A percentile compares a stretch with the other conserved stretches of the same genome.
These are phyloP conservation scores for Lichina pygmaea DNA, from an alignment of 495 filamentous ascomycete genomes.

Conservation along the genomic window DNA sequence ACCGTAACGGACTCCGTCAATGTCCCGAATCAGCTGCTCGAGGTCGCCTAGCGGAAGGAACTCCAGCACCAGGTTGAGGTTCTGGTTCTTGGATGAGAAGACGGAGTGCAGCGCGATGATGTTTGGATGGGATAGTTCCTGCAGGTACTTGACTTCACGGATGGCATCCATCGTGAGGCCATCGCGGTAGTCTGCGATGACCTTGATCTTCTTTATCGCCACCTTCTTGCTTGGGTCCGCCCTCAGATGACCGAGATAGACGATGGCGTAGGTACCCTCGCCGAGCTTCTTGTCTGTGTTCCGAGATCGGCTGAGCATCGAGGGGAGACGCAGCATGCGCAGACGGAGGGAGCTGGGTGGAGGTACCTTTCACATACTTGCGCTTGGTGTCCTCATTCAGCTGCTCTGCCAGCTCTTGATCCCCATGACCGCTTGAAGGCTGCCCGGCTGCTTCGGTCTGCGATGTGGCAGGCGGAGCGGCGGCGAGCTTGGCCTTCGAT, in stretches of 20 bases:
- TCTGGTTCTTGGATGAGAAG: conserved; percentile 79
- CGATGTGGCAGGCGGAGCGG: neutral
- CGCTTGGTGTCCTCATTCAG: conserved; percentile 66
- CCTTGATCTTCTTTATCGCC: conserved; percentile 97
- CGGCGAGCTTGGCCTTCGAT: neutral
- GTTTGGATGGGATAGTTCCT: conserved; percentile 88
- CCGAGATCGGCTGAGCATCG: neutral
- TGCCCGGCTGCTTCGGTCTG: neutral
- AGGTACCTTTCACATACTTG: conserved; percentile 67
- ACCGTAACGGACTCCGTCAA: conserved; percentile 39
- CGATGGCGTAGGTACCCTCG: conserved; percentile 89
- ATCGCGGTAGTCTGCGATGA: conserved; percentile 58
- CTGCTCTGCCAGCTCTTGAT: conserved; percentile 48
- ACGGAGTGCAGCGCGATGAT: conserved; percentile 78
- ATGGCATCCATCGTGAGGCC: conserved; percentile 84
- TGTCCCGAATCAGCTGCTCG: conserved; percentile 76
- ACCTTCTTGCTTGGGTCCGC: conserved; percentile 40
- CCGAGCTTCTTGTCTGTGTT: conserved; percentile 58
- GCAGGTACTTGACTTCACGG: conserved; percentile 80
- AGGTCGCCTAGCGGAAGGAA: conserved; percentile 77
- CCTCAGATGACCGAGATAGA: conserved; percentile 61
- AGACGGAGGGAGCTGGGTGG: neutral
- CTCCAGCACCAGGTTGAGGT: conserved; percentile 84
- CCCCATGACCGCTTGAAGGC: conserved; percentile 9
- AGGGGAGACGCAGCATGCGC: neutral